Base-by-base conservation (phyloP, 2,329 filamentous ascomycete genomes). In the Hymenoscyphus fraxineus region DNA sequence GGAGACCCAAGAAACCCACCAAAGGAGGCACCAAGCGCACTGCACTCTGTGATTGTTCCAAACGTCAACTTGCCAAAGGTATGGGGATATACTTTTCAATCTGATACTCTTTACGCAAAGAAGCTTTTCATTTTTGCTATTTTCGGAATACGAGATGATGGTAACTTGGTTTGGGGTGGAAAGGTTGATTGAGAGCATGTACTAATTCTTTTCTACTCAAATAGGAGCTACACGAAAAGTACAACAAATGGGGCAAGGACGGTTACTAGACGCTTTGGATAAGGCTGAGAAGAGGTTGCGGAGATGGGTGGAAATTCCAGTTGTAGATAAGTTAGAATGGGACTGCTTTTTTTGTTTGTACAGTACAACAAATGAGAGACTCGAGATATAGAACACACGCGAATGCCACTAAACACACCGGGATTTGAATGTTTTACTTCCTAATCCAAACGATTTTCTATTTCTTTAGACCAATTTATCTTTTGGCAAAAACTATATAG, bases 231-330 rank as follows among this genome's bases (percentile, higher is more conserved):
- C 95, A 99, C 82, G 95, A 99, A 73, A 90, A 90, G 82, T 98
- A 90, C 88, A 99, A 99, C 91, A 99, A 99, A 85, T 98, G 92
- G 88, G 95, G 95, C 80, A 98, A 98, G 88, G 95, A 98, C 72
- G 93, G 92, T 73, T 98, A 74, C 66, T 76, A 75, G 69, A 65
- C 22, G 40, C 13, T 51, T 51, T 60, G 60, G 58, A 27, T 41
- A 83, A 83, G 39, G 27, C 47, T 62, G 35, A 61, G 15, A 27
- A 10, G 77, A 65, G 83, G n/a, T 39, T 57, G 31, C n/a, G 38
- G 59, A 60, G 27, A 44, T 38, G 55, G 59, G 59, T 59, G 60
- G 59, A 54, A 64, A 62, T 71, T 65, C 69, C 70, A 56, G 41
- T 68, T 71, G 70, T 74, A 74, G 68, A 73, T 73, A 71, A 65